Evolutionary conservation across 352 stramenopile genomes (phyloP).

Genomic region (Pythium sukuiense): DNA sequence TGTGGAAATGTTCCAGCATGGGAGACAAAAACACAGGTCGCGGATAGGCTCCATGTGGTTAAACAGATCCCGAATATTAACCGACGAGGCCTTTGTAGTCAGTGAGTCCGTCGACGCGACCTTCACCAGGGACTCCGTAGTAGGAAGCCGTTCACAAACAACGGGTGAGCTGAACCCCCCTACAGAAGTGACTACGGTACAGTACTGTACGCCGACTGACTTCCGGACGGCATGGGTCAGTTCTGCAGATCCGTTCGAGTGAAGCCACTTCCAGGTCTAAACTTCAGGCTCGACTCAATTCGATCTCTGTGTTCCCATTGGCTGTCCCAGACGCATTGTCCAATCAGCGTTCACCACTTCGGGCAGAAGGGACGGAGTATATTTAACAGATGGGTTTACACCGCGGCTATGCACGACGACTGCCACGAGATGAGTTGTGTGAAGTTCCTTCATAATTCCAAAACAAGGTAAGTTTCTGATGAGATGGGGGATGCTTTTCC

Average conservation of each 20-base stretch:
- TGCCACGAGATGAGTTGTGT: background rate
- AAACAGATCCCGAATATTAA: no score
- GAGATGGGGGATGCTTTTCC: background rate
- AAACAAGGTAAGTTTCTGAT: background rate
- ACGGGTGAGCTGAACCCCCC: no score
- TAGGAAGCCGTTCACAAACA: no score
- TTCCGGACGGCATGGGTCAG: background rate
- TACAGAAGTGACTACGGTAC: no score
- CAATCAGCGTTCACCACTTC: background rate
- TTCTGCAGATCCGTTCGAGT: background rate
- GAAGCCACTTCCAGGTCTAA: constrained; percentile 1
- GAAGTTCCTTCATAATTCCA: background rate
- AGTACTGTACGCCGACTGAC: background rate
- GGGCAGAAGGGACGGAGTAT: background rate
- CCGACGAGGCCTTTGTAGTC: no score
- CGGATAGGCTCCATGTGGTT: background rate
- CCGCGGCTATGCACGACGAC: background rate
- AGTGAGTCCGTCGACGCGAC: no score
- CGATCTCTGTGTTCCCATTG: background rate
- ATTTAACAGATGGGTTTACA: background rate
- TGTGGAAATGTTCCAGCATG: background rate
- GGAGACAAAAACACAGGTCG: background rate
- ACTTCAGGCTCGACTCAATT: background rate
- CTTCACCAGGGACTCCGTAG: no score
- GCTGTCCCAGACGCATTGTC: constrained; percentile 1